phyloP scores from a whole-genome alignment of 495 filamentous ascomycete genomes.

The Astrothelium subdiscretum region DNA sequence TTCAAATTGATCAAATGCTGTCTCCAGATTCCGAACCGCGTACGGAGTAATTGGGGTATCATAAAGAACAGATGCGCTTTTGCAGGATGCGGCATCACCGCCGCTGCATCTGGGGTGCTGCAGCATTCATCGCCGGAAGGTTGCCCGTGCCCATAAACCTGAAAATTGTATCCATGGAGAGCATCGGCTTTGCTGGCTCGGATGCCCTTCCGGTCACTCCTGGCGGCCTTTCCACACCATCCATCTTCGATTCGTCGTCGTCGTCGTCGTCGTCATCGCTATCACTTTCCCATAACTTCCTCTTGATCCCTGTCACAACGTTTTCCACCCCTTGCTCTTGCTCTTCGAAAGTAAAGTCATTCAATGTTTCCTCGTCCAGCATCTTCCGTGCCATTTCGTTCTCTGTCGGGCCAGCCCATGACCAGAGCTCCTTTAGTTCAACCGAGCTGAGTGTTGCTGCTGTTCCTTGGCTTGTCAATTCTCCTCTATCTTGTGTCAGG shows the following conservation, averaged over 20 bases:
- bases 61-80: neutral
- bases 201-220: neutral
- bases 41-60: neutral
- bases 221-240: neutral
- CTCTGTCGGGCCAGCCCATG: slow-evolving; percentile 30
- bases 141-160: slow-evolving; percentile 12
- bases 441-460: slow-evolving; percentile 11
- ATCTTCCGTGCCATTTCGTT: slow-evolving; percentile 24
- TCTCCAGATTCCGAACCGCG: no score
- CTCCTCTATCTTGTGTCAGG: slow-evolving; percentile 4
- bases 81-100: neutral
- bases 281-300: slow-evolving; percentile 12
- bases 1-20: neutral
- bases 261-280: slow-evolving; percentile 17
- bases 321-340: slow-evolving; percentile 52
- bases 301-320: slow-evolving; percentile 55
- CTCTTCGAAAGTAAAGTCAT: slow-evolving; percentile 59
- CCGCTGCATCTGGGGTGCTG: neutral
- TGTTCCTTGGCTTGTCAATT: slow-evolving; percentile 15
- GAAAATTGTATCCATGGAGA: slow-evolving; percentile 6
- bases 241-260: slow-evolving; percentile 8
- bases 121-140: neutral
- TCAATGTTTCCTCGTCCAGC: slow-evolving; percentile 30
- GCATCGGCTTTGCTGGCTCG: neutral
- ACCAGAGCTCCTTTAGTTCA: slow-evolving; percentile 19